Conservation (phyloP, 1,284 basidiomycete species). For the Sporisorium graminicola region DNA sequence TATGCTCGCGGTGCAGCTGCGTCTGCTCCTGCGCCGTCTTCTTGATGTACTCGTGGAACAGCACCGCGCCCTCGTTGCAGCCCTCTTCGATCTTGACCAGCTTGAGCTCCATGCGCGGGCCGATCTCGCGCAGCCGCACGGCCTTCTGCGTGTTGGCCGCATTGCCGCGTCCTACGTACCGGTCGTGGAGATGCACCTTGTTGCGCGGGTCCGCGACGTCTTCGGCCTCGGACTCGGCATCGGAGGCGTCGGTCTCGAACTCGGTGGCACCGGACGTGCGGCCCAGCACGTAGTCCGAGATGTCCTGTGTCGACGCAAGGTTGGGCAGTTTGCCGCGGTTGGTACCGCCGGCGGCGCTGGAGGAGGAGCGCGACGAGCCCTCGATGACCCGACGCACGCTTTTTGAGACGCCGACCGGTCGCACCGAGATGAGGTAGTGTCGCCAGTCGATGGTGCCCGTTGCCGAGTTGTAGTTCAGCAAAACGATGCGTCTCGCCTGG, state of each 20-base stretch:
- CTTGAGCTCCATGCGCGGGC: conserved; percentile 91
- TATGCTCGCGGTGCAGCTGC: conserved; percentile 35
- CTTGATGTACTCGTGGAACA: conserved; percentile 66
- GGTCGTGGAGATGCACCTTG: conserved; percentile 82
- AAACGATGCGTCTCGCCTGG: conserved; percentile 81
- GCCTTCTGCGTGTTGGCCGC: conserved; percentile 89
- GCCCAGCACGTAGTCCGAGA: conserved; percentile 92
- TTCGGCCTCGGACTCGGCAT: conserved; percentile 80
- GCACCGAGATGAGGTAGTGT: conserved; percentile 94
- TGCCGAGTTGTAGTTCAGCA: conserved; percentile 89
- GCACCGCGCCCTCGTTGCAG: conserved; percentile 71
- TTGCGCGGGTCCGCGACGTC: conserved; percentile 78
- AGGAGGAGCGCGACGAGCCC: conserved; percentile 70
- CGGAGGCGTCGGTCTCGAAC: conserved; percentile 73
- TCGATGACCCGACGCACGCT: conserved; percentile 91
- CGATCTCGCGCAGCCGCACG: conserved; percentile 91
- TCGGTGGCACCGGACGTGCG: conserved; percentile 77
- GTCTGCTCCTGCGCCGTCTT: conserved; percentile 44
- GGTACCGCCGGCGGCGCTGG: not conserved
- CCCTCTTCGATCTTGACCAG: conserved; percentile 96
- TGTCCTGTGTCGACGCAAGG: conserved; percentile 88
- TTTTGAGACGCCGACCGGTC: conserved; percentile 91
- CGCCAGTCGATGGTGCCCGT: conserved; percentile 90
- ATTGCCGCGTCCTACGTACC: conserved; percentile 95
- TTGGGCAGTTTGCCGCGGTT: conserved; percentile 74